Evolutionary conservation across 2,329 filamentous ascomycete genomes (phyloP).

Genomic region (Fusarium sp.): DNA sequence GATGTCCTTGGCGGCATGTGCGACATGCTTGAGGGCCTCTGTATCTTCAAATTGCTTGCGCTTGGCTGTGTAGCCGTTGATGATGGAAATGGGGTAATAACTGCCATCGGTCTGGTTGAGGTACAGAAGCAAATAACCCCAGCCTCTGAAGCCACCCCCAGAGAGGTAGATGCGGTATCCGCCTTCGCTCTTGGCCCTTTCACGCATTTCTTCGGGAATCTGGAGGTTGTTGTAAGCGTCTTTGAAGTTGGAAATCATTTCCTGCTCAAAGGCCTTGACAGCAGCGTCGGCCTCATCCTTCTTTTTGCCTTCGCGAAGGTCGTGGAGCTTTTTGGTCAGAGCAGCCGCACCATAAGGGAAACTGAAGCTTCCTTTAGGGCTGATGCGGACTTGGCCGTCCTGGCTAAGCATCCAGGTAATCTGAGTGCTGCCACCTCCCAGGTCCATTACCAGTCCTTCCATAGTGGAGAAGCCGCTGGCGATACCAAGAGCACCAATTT

Average conservation of each 20-base stretch:
- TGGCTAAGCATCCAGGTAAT: conserved; percentile 75
- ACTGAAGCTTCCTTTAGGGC: conserved; percentile 71
- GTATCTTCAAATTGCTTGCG: conserved; percentile 68
- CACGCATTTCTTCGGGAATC: conserved; percentile 66
- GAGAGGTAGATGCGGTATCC: conserved; percentile 76
- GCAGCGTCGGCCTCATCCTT: conserved; percentile 60
- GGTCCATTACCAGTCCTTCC: conserved; percentile 79
- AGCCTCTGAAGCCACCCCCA: conserved; percentile 79
- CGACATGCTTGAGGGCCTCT: conserved; percentile 54
- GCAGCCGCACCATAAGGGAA: conserved; percentile 81
- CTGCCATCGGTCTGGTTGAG: conserved; percentile 71
- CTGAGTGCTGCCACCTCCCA: conserved; percentile 79
- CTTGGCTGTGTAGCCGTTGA: conserved; percentile 75
- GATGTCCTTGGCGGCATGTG: conserved; percentile 55
- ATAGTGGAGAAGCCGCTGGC: conserved; percentile 74
- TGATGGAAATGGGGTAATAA: conserved; percentile 79
- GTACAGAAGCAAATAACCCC: conserved; percentile 75
- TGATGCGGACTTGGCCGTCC: conserved; percentile 65
- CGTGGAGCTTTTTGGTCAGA: conserved; percentile 68
- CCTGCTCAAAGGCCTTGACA: conserved; percentile 61
- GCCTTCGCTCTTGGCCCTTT: conserved; percentile 60
- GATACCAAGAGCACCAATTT: conserved; percentile 76
- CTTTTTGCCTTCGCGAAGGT: conserved; percentile 57
- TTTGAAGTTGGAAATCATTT: conserved; percentile 68
- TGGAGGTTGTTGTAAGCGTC: conserved; percentile 67